Evolutionary conservation across 2,329 filamentous ascomycete species (phyloP), one percentile per base, ranked within the genome.

Genomic region (Arthrocladium fulminans): DNA sequence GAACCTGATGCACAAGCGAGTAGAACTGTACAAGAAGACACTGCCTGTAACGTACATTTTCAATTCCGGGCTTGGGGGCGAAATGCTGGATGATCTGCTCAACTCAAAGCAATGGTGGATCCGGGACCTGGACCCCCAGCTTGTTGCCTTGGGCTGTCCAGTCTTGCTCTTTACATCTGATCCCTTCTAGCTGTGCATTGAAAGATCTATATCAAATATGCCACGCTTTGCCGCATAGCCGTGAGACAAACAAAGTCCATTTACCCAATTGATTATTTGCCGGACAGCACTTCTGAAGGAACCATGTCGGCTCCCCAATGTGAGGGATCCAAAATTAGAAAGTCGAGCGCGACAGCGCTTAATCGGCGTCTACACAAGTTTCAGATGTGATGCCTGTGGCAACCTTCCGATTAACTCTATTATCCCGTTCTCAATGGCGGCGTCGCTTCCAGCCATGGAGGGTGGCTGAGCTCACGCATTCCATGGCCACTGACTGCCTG

Each of bases 301-400:
- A n/a, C 32, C 32, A 15, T n/a, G 4, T 35, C 13, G 39, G 13
- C 19, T 25, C 13, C 5, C 13, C 13, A 37, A n/a, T 32, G n/a
- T 35, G 13, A 7, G 32, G 32, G 32, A 13, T 13, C 41, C 25
- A 44, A 30, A 32, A 27, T 44, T 44, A 34, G 41, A 30, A 30
- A 13, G 4, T 44, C 17, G 23, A 20, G 41, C 41, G 9, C 15
- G 9, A 20, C 17, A 32, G 41, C 41, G 41, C 41, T 20, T 32
- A 32, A 15, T 44, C 20, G 41, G 41, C 41, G 41, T 44, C 25
- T 44, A 44, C 17, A 8, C n/a, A n/a, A 32, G 41, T 44, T 44
- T 44, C 41, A 44, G 24, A 30, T 32, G 19, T 32, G 19, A 30
- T 27, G 20, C 23, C 41, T 23, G 8, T 23, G 25, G 15, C 27